A percentile compares a stretch with the other conserved stretches of the same genome.
Evolutionary conservation across 768 basidiomycete species (phyloP).

Genomic region (Thelephora ganbajun): DNA sequence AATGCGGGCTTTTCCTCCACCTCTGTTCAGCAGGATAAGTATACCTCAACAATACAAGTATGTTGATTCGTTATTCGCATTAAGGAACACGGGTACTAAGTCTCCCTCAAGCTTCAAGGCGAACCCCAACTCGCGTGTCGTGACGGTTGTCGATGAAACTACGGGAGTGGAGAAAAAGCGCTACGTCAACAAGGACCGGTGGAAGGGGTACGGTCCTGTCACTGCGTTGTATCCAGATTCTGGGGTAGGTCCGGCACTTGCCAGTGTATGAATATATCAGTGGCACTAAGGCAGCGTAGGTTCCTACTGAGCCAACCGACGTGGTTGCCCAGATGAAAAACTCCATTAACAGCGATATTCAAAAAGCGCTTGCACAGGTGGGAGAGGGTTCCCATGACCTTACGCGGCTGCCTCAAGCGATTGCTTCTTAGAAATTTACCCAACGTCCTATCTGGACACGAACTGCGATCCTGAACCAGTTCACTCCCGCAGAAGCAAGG

Average conservation of each 20-base stretch:
- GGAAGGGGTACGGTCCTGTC: conserved; percentile 71
- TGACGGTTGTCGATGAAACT: conserved; percentile 52
- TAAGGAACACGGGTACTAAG: not conserved
- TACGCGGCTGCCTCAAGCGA: not conserved
- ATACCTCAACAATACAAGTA: conserved; percentile 78
- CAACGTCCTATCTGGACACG: conserved; percentile 84
- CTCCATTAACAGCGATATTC: conserved; percentile 36
- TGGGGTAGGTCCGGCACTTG: conserved; percentile 22
- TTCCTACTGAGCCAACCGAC: conserved; percentile 52
- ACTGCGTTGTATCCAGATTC: conserved; percentile 54
- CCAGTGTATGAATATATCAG: not conserved
- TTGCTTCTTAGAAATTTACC: conserved; percentile 40
- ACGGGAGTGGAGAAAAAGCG: conserved; percentile 75
- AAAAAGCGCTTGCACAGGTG: conserved; percentile 43
- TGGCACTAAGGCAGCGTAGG: conserved; percentile 20
- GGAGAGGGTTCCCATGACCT: not conserved
- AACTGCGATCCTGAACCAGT: conserved; percentile 73
- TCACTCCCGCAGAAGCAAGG: conserved; percentile 49
- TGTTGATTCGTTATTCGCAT: conserved; percentile 6
- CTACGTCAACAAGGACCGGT: conserved; percentile 75
- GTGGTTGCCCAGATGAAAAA: conserved; percentile 38
- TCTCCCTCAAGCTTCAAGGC: conserved; percentile 47
- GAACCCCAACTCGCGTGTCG: conserved; percentile 58
- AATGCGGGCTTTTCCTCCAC: conserved; percentile 74
- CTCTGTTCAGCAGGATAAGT: conserved; percentile 72